These are phyloP conservation scores for Actinomortierella wolfii DNA, from an alignment of 371 early-diverging fungal species.

Conservation along the genomic window DNA sequence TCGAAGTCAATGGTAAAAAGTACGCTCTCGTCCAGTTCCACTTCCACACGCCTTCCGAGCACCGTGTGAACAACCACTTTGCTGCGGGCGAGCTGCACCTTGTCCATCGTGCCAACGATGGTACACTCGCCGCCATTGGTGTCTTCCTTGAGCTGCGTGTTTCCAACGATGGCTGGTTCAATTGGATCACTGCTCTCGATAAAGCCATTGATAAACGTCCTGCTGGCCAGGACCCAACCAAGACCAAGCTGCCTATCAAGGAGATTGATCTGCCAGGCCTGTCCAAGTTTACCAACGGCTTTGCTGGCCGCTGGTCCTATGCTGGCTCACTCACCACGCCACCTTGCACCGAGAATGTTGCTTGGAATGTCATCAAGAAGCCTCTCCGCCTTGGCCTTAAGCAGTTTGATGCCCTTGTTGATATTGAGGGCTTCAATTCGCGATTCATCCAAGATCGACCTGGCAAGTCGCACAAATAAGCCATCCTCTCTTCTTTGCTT, in stretches of 20 bases:
- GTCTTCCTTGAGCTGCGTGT: conserved; percentile 42
- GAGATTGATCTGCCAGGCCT: conserved; percentile 23
- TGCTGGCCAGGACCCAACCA: conserved; percentile 13
- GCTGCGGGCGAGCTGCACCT: conserved; percentile 51
- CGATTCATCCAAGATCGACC: conserved; percentile 40
- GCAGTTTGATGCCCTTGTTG: conserved; percentile 35
- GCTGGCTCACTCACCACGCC: conserved; percentile 54
- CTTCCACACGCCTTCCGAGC: conserved; percentile 57
- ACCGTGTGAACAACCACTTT: conserved; percentile 44
- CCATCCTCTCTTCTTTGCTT: too few relatives aligned
- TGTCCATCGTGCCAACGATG: conserved; percentile 38
- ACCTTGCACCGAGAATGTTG: conserved; percentile 53
- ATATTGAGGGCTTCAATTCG: conserved; percentile 43
- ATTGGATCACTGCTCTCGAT: conserved; percentile 18
- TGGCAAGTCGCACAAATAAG: too few relatives aligned
- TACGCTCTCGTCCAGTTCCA: conserved; percentile 49
- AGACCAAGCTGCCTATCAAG: background rate
- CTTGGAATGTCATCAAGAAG: conserved; percentile 47
- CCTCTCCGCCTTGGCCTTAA: conserved; percentile 25
- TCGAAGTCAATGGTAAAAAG: conserved; percentile 16
- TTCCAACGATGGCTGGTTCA: conserved; percentile 26
- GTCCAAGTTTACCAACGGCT: conserved; percentile 11
- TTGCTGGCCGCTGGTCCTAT: conserved; percentile 45
- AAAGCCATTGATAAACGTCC: conserved; percentile 12
- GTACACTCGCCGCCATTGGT: conserved; percentile 45